These are phyloP conservation scores for Trametes sanguinea DNA, from an alignment of 768 basidiomycete genomes.

Conservation along the genomic window DNA sequence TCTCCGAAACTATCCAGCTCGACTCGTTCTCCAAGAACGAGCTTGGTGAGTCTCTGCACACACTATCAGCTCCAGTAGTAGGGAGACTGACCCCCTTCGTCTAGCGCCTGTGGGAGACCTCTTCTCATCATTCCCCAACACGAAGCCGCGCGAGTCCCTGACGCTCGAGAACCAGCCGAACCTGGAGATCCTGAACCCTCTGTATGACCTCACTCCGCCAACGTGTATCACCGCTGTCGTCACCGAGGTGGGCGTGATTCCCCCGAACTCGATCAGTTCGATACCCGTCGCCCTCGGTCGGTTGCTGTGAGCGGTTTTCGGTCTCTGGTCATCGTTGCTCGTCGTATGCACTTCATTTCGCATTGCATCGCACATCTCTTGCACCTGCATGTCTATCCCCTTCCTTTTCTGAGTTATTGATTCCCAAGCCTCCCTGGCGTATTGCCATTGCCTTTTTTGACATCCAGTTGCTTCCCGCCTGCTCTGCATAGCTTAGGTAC, in stretches of 20 bases:
- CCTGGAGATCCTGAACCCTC: constrained; percentile 79
- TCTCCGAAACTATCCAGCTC: constrained; percentile 87
- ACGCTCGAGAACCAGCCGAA: constrained; percentile 43
- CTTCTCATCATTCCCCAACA: constrained; percentile 37
- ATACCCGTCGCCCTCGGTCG: constrained; percentile 69
- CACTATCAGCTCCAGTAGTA: background rate
- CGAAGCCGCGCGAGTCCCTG: constrained; percentile 35
- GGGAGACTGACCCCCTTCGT: background rate
- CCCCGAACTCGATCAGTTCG: constrained; percentile 86
- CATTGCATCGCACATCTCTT: constrained; percentile 16
- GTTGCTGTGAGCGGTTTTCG: constrained; percentile 26
- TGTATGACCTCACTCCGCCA: constrained; percentile 95
- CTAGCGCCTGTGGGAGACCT: constrained; percentile 35
- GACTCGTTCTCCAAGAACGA: constrained; percentile 98
- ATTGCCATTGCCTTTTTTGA: background rate
- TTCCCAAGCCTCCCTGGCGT: too few species aligned
- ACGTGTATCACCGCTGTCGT: constrained; percentile 93
- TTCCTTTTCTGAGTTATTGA: constrained; percentile 10
- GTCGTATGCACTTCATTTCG: constrained; percentile 11
- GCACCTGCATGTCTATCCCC: constrained; percentile 11
- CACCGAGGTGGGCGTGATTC: constrained; percentile 95
- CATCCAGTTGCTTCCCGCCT: background rate
- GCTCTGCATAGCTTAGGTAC: constrained; percentile 17
- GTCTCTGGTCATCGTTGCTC: constrained; percentile 3
- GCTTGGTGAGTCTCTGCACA: constrained; percentile 58